These are phyloP conservation scores for Earliella scabrosa DNA, from an alignment of 1,284 basidiomycete genomes.

Conservation along the genomic window DNA sequence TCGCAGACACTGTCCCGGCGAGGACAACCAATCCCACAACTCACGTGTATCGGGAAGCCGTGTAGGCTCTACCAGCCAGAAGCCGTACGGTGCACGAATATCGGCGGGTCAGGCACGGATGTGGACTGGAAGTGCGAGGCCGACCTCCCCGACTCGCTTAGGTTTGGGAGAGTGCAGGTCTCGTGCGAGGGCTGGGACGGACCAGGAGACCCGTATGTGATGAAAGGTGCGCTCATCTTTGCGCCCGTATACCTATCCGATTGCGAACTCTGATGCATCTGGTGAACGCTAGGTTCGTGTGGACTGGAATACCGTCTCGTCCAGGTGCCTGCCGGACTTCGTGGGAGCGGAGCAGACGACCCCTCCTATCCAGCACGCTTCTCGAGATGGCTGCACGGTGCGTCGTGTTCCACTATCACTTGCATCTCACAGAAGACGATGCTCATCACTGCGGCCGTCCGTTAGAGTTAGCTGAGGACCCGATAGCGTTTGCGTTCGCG, in stretches of 20 bases:
- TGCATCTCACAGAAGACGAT: too few species aligned
- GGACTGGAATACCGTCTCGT: conserved; percentile 81
- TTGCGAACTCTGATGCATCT: neutral
- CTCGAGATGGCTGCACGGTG: conserved; percentile 27
- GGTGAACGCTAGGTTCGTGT: conserved; percentile 67
- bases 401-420: conserved; percentile 7
- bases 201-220: conserved; percentile 80
- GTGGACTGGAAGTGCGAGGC: conserved; percentile 95
- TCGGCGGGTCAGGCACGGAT: conserved; percentile 75
- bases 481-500: conserved; percentile 50
- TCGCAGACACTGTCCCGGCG: conserved; percentile 69
- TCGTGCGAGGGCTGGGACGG: conserved; percentile 88
- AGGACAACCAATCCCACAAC: conserved; percentile 72
- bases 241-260: too few species aligned
- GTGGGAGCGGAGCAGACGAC: conserved; percentile 29
- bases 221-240: conserved; percentile 81
- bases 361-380: conserved; percentile 23
- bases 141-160: conserved; percentile 80
- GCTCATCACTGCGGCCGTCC: too few species aligned
- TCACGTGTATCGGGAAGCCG: conserved; percentile 79
- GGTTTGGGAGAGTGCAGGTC: conserved; percentile 84
- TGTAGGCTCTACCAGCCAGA: conserved; percentile 82
- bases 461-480: conserved; percentile 21
- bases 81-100: conserved; percentile 83
- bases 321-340: conserved; percentile 58